Conservation (phyloP, 345 rosid genomes). For the Populus simonii region DNA sequence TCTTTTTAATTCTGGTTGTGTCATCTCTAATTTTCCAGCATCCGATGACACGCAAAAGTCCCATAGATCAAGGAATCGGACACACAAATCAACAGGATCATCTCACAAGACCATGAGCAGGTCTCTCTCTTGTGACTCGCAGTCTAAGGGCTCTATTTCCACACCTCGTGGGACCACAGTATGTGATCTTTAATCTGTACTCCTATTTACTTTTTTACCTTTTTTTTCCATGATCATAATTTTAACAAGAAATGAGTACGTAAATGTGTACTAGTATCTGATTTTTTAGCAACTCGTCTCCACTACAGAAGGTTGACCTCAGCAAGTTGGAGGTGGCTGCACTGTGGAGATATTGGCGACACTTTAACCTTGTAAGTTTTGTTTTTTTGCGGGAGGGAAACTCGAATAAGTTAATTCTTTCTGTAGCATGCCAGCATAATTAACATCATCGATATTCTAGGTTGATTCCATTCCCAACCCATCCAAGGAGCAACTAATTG, state of each 20-base stretch:
- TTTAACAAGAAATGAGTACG: neutral
- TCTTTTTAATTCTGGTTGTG: conserved; percentile 28
- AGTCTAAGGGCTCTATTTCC: conserved; percentile 61
- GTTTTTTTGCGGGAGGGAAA: neutral
- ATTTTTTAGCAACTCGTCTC: conserved; percentile 3
- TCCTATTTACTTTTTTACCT: neutral
- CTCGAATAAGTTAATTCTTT: neutral
- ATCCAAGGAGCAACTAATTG: conserved; percentile 76
- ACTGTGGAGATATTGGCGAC: conserved; percentile 79
- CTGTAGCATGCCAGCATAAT: neutral
- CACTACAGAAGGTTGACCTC: conserved; percentile 71
- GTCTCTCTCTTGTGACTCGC: conserved; percentile 80
- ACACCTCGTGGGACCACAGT: conserved; percentile 59
- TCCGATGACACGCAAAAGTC: conserved; percentile 80
- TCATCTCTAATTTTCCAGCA: conserved; percentile 42
- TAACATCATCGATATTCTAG: conserved; percentile 28
- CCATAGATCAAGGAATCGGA: conserved; percentile 72
- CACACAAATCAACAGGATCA: conserved; percentile 65
- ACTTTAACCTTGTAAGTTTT: conserved; percentile 80
- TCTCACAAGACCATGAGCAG: conserved; percentile 67
- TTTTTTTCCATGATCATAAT: neutral
- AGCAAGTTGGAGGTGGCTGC: conserved; percentile 90
- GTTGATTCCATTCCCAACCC: conserved; percentile 81
- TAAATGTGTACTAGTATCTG: neutral
- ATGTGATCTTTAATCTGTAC: neutral